A percentile compares a stretch with the other conserved stretches of the same genome.
phyloP scores from a whole-genome alignment of 1,284 basidiomycete genomes.

The Cryptococcus maquisensis region DNA sequence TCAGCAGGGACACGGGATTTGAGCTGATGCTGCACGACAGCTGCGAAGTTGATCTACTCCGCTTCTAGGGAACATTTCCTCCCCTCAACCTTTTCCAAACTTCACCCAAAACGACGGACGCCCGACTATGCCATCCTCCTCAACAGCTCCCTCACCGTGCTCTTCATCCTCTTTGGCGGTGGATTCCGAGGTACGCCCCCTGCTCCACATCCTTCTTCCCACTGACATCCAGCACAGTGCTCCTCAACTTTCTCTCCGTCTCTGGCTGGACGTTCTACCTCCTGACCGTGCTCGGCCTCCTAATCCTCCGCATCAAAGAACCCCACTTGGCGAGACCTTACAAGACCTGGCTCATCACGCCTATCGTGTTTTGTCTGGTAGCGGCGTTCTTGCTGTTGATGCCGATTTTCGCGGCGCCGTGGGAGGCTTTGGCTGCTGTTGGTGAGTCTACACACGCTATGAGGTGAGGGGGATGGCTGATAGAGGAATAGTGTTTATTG shows the following conservation, averaged over 20 bases:
- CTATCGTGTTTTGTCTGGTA: constrained; percentile 83
- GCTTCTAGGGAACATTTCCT: constrained; percentile 85
- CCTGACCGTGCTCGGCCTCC: constrained; percentile 78
- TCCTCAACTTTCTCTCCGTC: constrained; percentile 68
- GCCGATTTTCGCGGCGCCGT: constrained; percentile 89
- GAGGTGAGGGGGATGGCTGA: not conserved
- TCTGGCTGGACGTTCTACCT: constrained; percentile 83
- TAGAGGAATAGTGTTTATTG: constrained; percentile 45
- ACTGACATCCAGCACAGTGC: constrained; percentile 21
- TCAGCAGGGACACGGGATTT: not conserved
- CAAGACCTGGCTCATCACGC: constrained; percentile 84
- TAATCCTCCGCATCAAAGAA: constrained; percentile 86
- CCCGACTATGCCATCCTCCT: constrained; percentile 79
- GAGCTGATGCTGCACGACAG: constrained; percentile 18
- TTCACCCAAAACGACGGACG: constrained; percentile 69
- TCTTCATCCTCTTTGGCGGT: constrained; percentile 77
- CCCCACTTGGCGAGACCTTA: constrained; percentile 86
- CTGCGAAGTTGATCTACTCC: constrained; percentile 75
- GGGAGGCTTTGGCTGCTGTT: constrained; percentile 79
- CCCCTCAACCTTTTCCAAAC: constrained; percentile 70
- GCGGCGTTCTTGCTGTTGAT: constrained; percentile 90
- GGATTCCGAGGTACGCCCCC: constrained; percentile 64
- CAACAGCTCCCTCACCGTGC: constrained; percentile 66
- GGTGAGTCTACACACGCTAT: constrained; percentile 53
- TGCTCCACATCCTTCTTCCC: not conserved